Base-by-base conservation (phyloP, 306 rosid species). In the Inga oerstediana region DNA sequence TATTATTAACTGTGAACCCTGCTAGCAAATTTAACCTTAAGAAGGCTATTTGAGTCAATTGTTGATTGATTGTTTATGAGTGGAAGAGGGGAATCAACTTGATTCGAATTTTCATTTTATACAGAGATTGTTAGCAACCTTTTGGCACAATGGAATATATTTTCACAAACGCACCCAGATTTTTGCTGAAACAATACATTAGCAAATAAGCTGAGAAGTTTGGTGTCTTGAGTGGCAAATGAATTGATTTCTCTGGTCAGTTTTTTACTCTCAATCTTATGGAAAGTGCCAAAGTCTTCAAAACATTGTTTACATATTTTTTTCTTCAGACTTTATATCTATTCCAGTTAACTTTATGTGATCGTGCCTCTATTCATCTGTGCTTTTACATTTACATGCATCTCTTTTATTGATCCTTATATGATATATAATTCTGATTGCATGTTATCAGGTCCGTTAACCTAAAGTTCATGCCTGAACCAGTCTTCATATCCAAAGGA, bases 391-490 rank as follows among this genome's bases (percentile, higher is more conserved):
- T 67, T 51, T 54, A 49, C 16, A 32, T 74, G 39, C 43, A 20
- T 70, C 20, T 68, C 61, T 30, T 76, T 58, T 3, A 15, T 54
- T 58, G 56, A 76, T 44, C 13, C 49, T 64, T 77, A 80, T 81
- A 14, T 24, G 81, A 88, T 81, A 65, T 84, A 68, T 91, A 82
- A 75, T 66, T 72, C 81, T 54, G 64, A n/a, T 52, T 83, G 69
- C 45, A 56, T 82, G 87, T 86, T 85, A 45, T 64, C 88, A 96
- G 99, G 99, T 97, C 97, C 65, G 94, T 94, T 76, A 97, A 97
- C 91, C 91, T 97, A 91, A 97, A 94, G 90, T 97, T 97, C 49
- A 80, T 97, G 78, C 97, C 97, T 8, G 98, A 97, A 83, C 90
- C 88, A 83, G 78, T 97, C 80, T 97, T 97, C 80, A 87, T 89